These are phyloP conservation scores for Trichoderma simmonsii DNA, from an alignment of 2,329 filamentous ascomycete species.

Conservation along the genomic window DNA sequence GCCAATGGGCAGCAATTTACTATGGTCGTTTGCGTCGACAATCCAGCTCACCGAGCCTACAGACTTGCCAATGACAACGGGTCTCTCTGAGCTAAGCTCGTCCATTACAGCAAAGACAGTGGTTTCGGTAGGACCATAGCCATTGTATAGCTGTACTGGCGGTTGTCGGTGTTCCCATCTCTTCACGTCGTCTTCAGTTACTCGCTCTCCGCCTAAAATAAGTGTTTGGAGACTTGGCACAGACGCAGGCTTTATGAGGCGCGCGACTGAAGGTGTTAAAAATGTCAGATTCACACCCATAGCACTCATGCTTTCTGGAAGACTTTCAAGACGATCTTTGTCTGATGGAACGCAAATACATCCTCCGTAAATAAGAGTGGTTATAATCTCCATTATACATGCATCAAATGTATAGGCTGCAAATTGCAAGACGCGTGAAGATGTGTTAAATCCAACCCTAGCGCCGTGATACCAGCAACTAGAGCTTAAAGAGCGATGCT, in stretches of 20 bases:
- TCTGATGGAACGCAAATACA: constrained; percentile 1
- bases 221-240: not conserved
- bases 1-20: constrained; percentile 46
- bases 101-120: not conserved
- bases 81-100: not conserved
- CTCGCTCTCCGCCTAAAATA: not conserved
- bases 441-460: too few species aligned
- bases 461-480: too few species aligned
- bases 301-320: too few species aligned
- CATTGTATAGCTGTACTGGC: not conserved
- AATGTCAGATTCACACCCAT: not conserved
- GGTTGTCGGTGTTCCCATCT: not conserved
- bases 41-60: constrained; percentile 49
- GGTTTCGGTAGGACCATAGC: constrained; percentile 21
- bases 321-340: not conserved
- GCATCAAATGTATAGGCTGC: constrained; percentile 21
- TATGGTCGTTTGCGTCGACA: constrained; percentile 45
- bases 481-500: too few species aligned
- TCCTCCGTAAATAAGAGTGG: constrained; percentile 16
- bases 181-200: not conserved
- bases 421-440: constrained; percentile 35
- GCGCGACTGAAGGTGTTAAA: not conserved
- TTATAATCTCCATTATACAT: not conserved
- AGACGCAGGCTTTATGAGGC: not conserved
- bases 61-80: constrained; percentile 41